Base-by-base conservation (phyloP, 2,329 filamentous ascomycete genomes). In the Herpomyces periplanetae region DNA sequence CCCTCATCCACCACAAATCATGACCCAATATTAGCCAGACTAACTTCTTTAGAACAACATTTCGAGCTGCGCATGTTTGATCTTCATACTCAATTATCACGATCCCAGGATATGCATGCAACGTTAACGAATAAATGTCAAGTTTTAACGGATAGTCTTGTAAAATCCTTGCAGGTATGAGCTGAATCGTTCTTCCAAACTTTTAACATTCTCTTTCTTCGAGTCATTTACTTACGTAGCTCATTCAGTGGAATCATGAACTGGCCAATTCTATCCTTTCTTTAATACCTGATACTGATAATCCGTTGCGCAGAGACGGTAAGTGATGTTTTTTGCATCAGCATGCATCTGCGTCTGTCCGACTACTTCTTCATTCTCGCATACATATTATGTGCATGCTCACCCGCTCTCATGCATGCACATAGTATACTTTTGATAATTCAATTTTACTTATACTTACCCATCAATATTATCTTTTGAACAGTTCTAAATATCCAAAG, bases 41-140 rank as follows among this genome's bases (percentile, higher is more conserved):
- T 55, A 57, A 15, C 75, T 91, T 30, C 57, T 57, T 6, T 45
- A 59, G 6, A 12, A 17, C 5, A 17, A 9, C 6, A 6, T 12
- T 10, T 91, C 11, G 80, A 96, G 35, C 64, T 80, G 32, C 57
- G 54, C 9, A 39, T 85, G 17, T 84, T 65, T 34, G 75, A 87
- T 23, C 45, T 87, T 31, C 60, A 59, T 34, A 42, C 48, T 16
- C 54, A 71, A 26, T 43, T 91, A 22, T 51, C 63, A 30, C 57
- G 73, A 23, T 64, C 63, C 25, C 80, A 91, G 34, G 75, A 91
- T 31, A 60, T 51, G 18, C 60, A 66, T 21, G 54, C 66, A 20
- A 58, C 61, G 28, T 50, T 88, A 40, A 65, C 62, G 28, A 45
- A 64, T 26, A 75, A 63, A 38, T 71, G 69, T 33, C 64, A 80